Conservation (phyloP, 1,139 yeast species). For the Candida pseudocylindracea region DNA sequence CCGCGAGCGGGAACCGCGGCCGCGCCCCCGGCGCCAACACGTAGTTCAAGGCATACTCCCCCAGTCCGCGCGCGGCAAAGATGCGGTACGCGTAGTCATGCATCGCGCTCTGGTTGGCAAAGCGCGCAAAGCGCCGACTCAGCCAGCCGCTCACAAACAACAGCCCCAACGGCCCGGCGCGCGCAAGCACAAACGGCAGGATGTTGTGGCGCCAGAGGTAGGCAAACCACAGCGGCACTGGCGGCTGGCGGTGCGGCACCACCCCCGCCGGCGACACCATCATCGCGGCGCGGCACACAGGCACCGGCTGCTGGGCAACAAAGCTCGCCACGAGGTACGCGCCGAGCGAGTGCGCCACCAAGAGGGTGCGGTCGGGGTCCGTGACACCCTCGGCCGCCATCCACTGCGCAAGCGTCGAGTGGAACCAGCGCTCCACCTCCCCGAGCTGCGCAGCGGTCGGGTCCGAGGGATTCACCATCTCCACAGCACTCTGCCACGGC, state of each 20-base stretch:
- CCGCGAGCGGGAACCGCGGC: slow-evolving; percentile 39
- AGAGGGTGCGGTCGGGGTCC: slow-evolving; percentile 13
- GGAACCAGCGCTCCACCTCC: slow-evolving; percentile 28
- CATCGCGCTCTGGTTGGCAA: slow-evolving; percentile 17
- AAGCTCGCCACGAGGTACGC: slow-evolving; percentile 28
- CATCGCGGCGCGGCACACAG: slow-evolving; percentile 16
- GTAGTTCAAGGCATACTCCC: slow-evolving; percentile 54
- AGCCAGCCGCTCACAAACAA: slow-evolving; percentile 65
- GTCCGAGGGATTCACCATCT: background rate
- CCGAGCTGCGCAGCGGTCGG: slow-evolving; percentile 3
- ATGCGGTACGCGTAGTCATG: slow-evolving; percentile 52
- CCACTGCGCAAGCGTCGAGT: slow-evolving; percentile 26
- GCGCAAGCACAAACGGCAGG: slow-evolving; percentile 46
- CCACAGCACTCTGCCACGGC: no score
- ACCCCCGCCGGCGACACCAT: slow-evolving; percentile 51
- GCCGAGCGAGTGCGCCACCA: slow-evolving; percentile 44
- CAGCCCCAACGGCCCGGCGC: slow-evolving; percentile 49
- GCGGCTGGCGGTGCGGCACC: slow-evolving; percentile 15
- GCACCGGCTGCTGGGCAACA: background rate
- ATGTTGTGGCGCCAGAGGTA: slow-evolving; percentile 47
- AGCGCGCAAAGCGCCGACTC: slow-evolving; percentile 34
- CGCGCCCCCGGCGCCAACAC: slow-evolving; percentile 56
- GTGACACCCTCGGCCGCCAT: slow-evolving; percentile 10
- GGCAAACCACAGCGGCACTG: slow-evolving; percentile 40
- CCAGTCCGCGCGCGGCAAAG: slow-evolving; percentile 50